phyloP scores from a whole-genome alignment of 148 eudicot genomes.

The Rhododendron williamsianum region DNA sequence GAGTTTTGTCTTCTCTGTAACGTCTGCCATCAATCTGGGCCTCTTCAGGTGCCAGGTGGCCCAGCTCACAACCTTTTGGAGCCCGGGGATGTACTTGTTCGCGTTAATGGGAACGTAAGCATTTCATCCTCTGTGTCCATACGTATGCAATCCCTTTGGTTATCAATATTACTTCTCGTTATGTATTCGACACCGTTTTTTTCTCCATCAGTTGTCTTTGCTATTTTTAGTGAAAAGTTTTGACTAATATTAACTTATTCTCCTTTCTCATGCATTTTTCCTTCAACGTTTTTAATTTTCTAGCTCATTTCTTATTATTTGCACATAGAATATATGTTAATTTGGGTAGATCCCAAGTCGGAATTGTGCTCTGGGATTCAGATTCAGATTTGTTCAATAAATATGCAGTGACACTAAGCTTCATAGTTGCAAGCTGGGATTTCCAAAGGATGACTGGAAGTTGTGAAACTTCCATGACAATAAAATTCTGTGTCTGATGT shows the following conservation, averaged over 20 bases:
- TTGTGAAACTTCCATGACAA: background rate
- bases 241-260: background rate
- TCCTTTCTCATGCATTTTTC: background rate
- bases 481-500: background rate
- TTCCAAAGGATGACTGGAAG: background rate
- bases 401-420: background rate
- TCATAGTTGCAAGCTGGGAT: background rate
- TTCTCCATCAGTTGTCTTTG: background rate
- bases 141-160: background rate
- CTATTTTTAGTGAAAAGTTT: background rate
- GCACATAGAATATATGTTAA: background rate
- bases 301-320: background rate
- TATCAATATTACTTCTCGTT: background rate
- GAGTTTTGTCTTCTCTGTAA: background rate
- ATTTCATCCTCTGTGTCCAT: background rate
- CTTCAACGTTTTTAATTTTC: background rate
- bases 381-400: background rate
- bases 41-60: slow-evolving; percentile 89
- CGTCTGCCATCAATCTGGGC: slow-evolving; percentile 6
- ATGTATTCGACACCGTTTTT: background rate
- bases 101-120: slow-evolving; percentile 75
- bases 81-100: slow-evolving; percentile 96
- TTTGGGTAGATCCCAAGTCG: background rate
- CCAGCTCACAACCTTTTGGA: slow-evolving; percentile 82
- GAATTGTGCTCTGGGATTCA: background rate